Evolutionary conservation across 2,329 filamentous ascomycete species (phyloP).

Genomic region (Pseudogymnoascus sp.): DNA sequence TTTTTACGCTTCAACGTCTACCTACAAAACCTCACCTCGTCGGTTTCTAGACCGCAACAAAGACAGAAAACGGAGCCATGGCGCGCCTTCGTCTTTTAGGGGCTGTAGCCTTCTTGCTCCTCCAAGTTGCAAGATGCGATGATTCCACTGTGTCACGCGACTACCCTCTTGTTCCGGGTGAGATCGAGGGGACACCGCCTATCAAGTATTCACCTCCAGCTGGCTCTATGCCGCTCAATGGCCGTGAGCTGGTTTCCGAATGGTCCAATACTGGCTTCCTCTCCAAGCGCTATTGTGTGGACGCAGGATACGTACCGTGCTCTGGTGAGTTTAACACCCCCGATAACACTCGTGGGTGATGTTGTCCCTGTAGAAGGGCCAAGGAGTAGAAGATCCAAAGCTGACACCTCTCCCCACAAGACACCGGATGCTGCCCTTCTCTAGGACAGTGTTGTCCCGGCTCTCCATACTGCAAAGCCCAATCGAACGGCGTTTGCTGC

Average conservation of each 20-base stretch:
- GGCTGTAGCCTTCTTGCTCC: neutral
- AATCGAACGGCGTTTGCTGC: neutral
- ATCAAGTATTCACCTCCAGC: neutral
- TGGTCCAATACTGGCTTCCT: neutral
- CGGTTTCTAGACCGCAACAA: neutral
- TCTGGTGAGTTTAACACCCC: neutral
- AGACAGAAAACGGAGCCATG: neutral
- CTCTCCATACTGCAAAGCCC: neutral
- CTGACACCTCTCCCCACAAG: neutral
- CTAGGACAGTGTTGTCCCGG: neutral
- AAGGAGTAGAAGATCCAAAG: neutral
- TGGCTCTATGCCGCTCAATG: neutral
- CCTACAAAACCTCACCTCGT: neutral
- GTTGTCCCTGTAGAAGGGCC: neutral
- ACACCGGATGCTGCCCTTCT: neutral
- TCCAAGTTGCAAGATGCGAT: conserved; percentile 2
- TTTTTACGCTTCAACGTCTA: neutral
- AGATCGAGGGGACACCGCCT: neutral
- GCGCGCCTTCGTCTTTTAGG: neutral
- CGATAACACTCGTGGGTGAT: neutral
- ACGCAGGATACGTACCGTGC: neutral
- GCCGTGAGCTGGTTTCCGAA: neutral
- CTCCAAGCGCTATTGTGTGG: neutral
- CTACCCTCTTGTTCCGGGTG: neutral
- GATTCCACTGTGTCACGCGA: neutral